Percentiles rank a stretch among this genome's conserved stretches.
Conservation (phyloP, 768 basidiomycete species). For the Boletus bicolor region DNA sequence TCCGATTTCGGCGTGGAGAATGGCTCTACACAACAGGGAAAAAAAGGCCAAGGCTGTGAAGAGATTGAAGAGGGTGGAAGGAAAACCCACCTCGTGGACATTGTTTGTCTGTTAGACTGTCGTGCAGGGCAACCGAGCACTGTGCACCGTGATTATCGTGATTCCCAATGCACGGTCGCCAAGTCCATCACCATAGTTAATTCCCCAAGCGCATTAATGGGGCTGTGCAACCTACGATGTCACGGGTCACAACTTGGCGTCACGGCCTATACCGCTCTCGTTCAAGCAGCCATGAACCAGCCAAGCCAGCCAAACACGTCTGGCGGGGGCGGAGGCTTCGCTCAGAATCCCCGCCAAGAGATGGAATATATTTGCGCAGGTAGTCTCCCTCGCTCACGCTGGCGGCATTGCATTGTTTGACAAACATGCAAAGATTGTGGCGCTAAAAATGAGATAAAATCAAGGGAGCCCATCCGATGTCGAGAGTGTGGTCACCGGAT, state of each 20-base stretch:
- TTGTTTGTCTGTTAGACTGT: neutral
- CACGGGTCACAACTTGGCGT: constrained; percentile 11
- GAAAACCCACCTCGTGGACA: neutral
- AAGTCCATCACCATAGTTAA: constrained; percentile 3
- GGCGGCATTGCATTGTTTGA: constrained; percentile 11
- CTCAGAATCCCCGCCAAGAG: constrained; percentile 46
- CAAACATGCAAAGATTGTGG: constrained; percentile 67
- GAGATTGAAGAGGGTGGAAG: neutral
- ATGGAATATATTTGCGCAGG: constrained; percentile 91
- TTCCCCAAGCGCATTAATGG: neutral
- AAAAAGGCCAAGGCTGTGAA: constrained; percentile 1
- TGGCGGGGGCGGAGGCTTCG: constrained; percentile 32
- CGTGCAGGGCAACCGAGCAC: constrained; percentile 9
- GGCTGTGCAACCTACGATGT: constrained; percentile 12
- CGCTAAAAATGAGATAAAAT: constrained; percentile 85
- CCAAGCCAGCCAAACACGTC: constrained; percentile 31
- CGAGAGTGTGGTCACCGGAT: constrained; percentile 96
- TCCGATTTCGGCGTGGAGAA: constrained; percentile 15
- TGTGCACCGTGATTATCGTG: constrained; percentile 13
- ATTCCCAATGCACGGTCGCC: constrained; percentile 16
- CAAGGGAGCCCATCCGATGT: constrained; percentile 92
- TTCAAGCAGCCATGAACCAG: constrained; percentile 37
- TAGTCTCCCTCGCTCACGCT: constrained; percentile 31
- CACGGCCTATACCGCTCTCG: neutral
- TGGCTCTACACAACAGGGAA: neutral